phyloP scores from a whole-genome alignment of 2,329 filamentous ascomycete species.

The Fusarium sp. region DNA sequence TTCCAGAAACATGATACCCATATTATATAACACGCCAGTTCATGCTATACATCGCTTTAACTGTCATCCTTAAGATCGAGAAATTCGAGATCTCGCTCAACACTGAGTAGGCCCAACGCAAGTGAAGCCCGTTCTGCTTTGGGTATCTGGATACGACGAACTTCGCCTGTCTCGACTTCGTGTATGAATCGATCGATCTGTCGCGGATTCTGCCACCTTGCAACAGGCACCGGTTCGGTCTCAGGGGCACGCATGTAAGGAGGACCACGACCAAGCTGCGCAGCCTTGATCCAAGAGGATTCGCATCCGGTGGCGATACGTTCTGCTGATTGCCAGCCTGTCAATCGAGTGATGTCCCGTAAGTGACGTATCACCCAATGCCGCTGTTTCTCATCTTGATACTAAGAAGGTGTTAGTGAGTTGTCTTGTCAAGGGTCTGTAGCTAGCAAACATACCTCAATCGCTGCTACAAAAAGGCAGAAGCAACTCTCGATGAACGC shows the following conservation, averaged over 20 bases:
- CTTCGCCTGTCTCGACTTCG: slow-evolving; percentile 56
- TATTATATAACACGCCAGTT: neutral
- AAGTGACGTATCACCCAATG: slow-evolving; percentile 81
- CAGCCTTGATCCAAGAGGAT: slow-evolving; percentile 82
- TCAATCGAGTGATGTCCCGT: slow-evolving; percentile 79
- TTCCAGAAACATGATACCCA: neutral
- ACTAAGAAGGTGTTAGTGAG: slow-evolving; percentile 61
- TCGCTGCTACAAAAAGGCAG: slow-evolving; percentile 85
- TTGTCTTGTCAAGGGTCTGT: neutral
- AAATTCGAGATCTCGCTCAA: slow-evolving; percentile 79
- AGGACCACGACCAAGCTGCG: slow-evolving; percentile 78
- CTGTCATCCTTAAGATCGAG: slow-evolving; percentile 65
- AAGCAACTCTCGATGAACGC: slow-evolving; percentile 86
- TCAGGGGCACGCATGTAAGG: slow-evolving; percentile 69
- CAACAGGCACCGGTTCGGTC: slow-evolving; percentile 49
- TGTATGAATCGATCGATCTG: slow-evolving; percentile 64
- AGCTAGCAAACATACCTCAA: slow-evolving; percentile 66
- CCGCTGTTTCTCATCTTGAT: slow-evolving; percentile 76
- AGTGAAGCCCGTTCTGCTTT: slow-evolving; percentile 75
- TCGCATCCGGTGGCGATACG: slow-evolving; percentile 89
- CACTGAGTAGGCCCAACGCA: slow-evolving; percentile 80
- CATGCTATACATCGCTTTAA: neutral
- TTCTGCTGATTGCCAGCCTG: slow-evolving; percentile 86
- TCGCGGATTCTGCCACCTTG: slow-evolving; percentile 63
- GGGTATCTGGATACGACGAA: slow-evolving; percentile 67